Evolutionary conservation across 2,329 filamentous ascomycete species (phyloP), one percentile per base, ranked within the genome.

Genomic region (Aureobasidium sp.): DNA sequence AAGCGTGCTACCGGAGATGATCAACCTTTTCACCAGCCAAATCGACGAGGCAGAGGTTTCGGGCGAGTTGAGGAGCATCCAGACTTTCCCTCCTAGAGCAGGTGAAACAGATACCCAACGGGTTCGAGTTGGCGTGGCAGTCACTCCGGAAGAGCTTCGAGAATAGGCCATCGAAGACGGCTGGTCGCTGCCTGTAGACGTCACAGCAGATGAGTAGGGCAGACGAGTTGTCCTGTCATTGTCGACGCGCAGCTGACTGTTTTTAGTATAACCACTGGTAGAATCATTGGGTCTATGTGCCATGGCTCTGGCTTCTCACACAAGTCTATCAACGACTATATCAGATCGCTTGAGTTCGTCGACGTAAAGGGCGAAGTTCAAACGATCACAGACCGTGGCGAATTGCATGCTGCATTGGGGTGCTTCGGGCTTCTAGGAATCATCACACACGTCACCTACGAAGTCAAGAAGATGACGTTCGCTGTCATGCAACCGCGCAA

Each of bases 391-490:
- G 72, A 78, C 13, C 70, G 72, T 10, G 64, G 67, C 1, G 72
- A 73, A 4, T 70, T 81, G 47, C 69, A 69, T 55, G 78, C 77
- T 7, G 78, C 77, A 1, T 75, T 76, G 10, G 69, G 69, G 14
- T 75, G 73, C 59, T 80, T 81, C 49, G 79, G 78, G 2, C 71
- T 81, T 1, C 70, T 81, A 11, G 79, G 79, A 2, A 72, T 81
- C n/a, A 72, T 81, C n/a, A 81, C 79, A 1, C 77, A 81, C 65
- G 71, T 81, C 50, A 80, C 78, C 0, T 73, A 79, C 34, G 76
- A 79, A 65, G 69, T 80, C n/a, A 73, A 78, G 42, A 71, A 74
- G 0, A 79, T 80, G 77, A 73, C 70, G 3, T 80, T 79, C 58
- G 78, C 78, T 1, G 66, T 76, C n/a, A 73, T 80, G 66, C 64